phyloP scores from a whole-genome alignment of 805 yeast species.

The Barnettozyma botsteinii region DNA sequence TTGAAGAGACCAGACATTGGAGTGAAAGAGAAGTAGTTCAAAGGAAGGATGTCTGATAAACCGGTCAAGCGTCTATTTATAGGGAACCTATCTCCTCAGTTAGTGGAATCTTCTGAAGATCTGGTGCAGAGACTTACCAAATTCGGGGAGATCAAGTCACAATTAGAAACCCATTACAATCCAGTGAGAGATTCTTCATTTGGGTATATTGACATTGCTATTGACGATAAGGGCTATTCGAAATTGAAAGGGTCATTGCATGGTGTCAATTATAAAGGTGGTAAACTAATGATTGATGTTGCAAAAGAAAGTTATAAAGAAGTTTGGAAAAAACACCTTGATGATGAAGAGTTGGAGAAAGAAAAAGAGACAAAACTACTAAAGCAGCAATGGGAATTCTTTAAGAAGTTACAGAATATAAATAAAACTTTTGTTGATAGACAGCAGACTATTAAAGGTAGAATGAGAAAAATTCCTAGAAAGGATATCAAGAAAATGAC shows the following conservation, averaged over 20 bases:
- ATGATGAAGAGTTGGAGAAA: conserved; percentile 31
- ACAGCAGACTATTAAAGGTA: conserved; percentile 45
- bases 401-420: conserved; percentile 33
- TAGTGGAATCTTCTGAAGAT: conserved; percentile 40
- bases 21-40: background rate
- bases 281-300: conserved; percentile 49
- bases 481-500: conserved; percentile 49
- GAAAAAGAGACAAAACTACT: conserved; percentile 29
- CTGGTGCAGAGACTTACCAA: conserved; percentile 51
- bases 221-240: conserved; percentile 39
- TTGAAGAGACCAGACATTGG: background rate
- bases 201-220: conserved; percentile 61
- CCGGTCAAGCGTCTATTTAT: conserved; percentile 45
- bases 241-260: conserved; percentile 54
- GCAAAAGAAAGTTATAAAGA: conserved; percentile 55
- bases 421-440: conserved; percentile 37
- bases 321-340: conserved; percentile 44
- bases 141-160: conserved; percentile 51
- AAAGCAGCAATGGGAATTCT: conserved; percentile 34
- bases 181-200: conserved; percentile 36
- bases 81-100: conserved; percentile 56
- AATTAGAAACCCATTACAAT: conserved; percentile 52
- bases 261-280: conserved; percentile 73
- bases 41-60: background rate
- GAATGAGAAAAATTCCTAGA: conserved; percentile 54